Base-by-base conservation (phyloP, 148 eudicot species). In the Arctostaphylos glauca region DNA sequence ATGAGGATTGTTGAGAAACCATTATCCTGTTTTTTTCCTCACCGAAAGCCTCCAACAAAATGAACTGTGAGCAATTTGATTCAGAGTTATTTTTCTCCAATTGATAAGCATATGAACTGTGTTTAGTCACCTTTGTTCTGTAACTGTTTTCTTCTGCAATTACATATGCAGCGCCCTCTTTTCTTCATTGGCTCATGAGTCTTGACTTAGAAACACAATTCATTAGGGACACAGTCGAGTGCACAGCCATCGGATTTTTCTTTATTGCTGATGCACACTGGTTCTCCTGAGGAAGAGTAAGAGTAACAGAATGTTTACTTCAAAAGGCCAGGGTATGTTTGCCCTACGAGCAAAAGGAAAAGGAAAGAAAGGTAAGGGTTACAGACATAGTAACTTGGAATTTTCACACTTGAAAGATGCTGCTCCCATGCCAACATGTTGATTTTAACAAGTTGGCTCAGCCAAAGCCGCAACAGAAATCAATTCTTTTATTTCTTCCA, bases 241-340 rank as follows among this genome's bases (percentile, higher is more conserved):
- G 73, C 73, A 67, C 46, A 38, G 46, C 43, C 25, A 6, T 25
- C 73, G 12, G 14, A 62, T 9, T 21, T 38, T 21, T 23, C 38
- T 23, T 31, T 62, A 62, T 9, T 62, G 25, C 4, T 62, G 68
- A 62, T 18, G 31, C 46, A 67, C 72, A 13, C 19, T 8, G 73
- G 44, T 18, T 67, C 44, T 67, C 73, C 73, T 67, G 44, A 38
- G 73, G 68, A 62, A 62, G 38, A 62, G 68, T 62, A 62, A 62
- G 13, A 62, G 68, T 7, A 23, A 62, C 14, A 13, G 68, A 21
- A 0, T 21, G 31, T 21, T 59, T n/a, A 5, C 66, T 59, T 59
- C 10, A 6, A 62, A 67, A 38, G 43, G 23, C 73, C 73, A 10
- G 23, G 73, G 31, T 67, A 67, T 38, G 46, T 67, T 66, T 67